Conservation (phyloP, 106 monocot genomes). For the Phalaenopsis aphrodite region DNA sequence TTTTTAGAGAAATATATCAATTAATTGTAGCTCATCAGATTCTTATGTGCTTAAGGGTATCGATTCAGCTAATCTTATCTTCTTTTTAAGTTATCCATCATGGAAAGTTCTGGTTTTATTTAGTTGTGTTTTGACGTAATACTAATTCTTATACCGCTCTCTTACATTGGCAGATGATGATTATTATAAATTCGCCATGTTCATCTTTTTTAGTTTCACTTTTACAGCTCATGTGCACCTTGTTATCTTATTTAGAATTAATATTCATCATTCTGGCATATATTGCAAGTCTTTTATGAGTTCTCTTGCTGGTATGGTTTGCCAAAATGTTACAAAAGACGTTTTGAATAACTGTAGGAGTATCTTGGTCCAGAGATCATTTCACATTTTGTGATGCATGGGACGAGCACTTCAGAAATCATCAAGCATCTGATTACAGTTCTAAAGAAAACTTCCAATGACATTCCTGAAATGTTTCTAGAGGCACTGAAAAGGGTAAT, state of each 20-base stretch:
- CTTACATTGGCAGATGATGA: not conserved
- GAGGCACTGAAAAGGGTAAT: constrained; percentile 87
- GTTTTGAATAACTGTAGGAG: constrained; percentile 40
- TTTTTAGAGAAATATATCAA: not conserved
- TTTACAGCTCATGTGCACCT: not conserved
- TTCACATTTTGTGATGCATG: constrained; percentile 93
- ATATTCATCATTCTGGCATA: not conserved
- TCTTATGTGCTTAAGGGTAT: not conserved
- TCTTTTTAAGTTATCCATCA: not conserved
- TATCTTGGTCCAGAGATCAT: constrained; percentile 89
- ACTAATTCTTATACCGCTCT: not conserved
- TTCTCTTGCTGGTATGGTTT: not conserved
- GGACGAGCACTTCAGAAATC: constrained; percentile 63
- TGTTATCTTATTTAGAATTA: not conserved
- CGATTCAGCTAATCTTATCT: not conserved
- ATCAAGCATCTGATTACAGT: constrained; percentile 77
- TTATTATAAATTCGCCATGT: not conserved
- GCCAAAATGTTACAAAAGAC: not conserved
- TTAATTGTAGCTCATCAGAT: not conserved
- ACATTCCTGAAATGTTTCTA: constrained; percentile 59
- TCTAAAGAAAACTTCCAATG: constrained; percentile 63
- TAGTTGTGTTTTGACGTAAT: not conserved
- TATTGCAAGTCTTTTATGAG: not conserved
- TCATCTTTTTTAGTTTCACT: not conserved
- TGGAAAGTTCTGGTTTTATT: not conserved